Percentiles rank a stretch among this genome's conserved stretches.
Conservation (phyloP, 257 asterid genomes). For the Ballota nigra region DNA sequence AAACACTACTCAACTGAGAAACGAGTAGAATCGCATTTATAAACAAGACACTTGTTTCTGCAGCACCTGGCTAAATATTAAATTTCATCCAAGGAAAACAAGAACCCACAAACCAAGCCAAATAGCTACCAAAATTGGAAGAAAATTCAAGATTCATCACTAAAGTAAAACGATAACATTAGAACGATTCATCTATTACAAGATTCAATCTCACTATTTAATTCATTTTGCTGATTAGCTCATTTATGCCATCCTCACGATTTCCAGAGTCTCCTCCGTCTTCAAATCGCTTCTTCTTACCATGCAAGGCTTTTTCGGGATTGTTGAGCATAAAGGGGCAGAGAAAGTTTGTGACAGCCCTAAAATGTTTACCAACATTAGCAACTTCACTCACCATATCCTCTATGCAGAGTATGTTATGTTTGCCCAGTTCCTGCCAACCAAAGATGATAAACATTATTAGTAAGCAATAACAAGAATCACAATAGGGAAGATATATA, state of each 20-base stretch:
- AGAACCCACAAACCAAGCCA: background rate
- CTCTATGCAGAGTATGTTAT: slow-evolving; percentile 72
- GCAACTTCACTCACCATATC: slow-evolving; percentile 79
- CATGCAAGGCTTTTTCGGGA: slow-evolving; percentile 72
- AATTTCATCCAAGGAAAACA: background rate
- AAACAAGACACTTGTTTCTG: background rate
- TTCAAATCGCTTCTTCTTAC: slow-evolving; percentile 64
- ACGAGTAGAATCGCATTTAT: background rate
- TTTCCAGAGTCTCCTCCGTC: slow-evolving; percentile 97
- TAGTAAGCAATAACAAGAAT: background rate
- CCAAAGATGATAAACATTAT: background rate
- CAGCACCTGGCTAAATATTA: background rate
- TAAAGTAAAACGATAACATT: background rate
- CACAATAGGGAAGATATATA: background rate
- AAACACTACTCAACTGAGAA: background rate
- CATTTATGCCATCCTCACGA: slow-evolving; percentile 67
- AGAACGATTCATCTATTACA: background rate
- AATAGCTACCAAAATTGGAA: background rate
- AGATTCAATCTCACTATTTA: slow-evolving; percentile 30
- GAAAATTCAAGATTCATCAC: slow-evolving; percentile 8
- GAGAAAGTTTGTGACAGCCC: slow-evolving; percentile 56
- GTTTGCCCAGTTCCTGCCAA: slow-evolving; percentile 66
- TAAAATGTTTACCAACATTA: slow-evolving; percentile 63
- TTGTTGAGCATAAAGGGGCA: slow-evolving; percentile 74
- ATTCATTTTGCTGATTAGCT: slow-evolving; percentile 75